Evolutionary conservation across 2,329 filamentous ascomycete species (phyloP), one percentile per base, ranked within the genome.

Genomic region (Coleophoma eucalyptorum): DNA sequence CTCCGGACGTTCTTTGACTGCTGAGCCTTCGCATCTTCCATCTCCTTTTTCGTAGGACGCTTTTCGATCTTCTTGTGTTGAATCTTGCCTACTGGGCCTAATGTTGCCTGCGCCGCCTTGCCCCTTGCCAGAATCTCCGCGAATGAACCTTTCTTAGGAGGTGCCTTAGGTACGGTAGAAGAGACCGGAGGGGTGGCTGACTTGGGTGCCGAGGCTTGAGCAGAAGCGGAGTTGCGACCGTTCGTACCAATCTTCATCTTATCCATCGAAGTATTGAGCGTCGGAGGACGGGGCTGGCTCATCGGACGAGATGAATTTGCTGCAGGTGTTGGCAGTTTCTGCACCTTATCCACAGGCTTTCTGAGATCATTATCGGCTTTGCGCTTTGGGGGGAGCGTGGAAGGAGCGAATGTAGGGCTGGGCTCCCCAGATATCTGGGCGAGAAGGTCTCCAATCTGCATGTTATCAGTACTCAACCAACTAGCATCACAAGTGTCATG

Each of bases 21-120:
- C 47, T 58, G 53, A 8, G 54, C 49, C 52, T 55, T 62, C 54
- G 59, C 51, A 26, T 62, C 62, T 48, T 64, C 60, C 15, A 61
- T 68, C 52, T 74, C 70, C 26, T 79, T 76, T 54, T 83, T 86
- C 54, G 70, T 74, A 6, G 77, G 70, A n/a, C 77, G 68, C 61
- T 83, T 86, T 58, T 88, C 86, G 2, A 84, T 79, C 18, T 84
- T 77, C 65, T 90, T 90, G 67, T 90, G 86, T 64, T 89, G 87
- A 58, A 90, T 89, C 59, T 82, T 83, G 50, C 86, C 86, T 20
- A 86, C 76, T 58, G 79, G 78, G n/a, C 74, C 78, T 72, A 81
- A 79, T 38, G 71, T 73, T 37, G 72, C 74, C 61, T 88, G 81
- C 12, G 81, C 84, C 54, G 81, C 81, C 62, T 87, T 83, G 32